A percentile compares a stretch with the other conserved stretches of the same genome.
phyloP scores from a whole-genome alignment of 2,329 filamentous ascomycete genomes.

The Amylocarpus encephaloides region DNA sequence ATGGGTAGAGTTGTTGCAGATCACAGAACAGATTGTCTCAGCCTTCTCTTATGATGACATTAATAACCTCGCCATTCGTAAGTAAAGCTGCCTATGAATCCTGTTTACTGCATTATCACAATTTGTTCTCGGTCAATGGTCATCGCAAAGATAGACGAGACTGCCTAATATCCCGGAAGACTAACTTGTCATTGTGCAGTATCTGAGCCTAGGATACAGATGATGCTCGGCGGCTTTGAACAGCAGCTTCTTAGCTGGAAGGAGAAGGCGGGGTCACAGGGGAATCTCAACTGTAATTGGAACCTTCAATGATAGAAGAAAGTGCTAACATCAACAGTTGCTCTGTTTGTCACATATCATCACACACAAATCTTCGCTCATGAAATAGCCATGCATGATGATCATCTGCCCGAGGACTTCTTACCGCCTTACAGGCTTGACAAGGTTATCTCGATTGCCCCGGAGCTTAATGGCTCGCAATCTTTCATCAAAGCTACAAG shows the following conservation, averaged over 20 bases:
- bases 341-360: constrained; percentile 36
- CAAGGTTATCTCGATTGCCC: constrained; percentile 21
- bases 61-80: constrained; percentile 33
- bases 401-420: constrained; percentile 46
- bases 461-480: constrained; percentile 27
- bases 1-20: constrained; percentile 36
- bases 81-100: background rate
- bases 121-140: background rate
- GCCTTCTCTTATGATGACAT: constrained; percentile 42
- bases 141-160: background rate
- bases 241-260: constrained; percentile 41
- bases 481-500: constrained; percentile 45
- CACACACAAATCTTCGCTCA: constrained; percentile 49
- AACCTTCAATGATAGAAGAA: background rate
- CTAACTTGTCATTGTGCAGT: constrained; percentile 20
- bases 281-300: constrained; percentile 13
- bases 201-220: constrained; percentile 45
- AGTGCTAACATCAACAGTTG: constrained; percentile 9
- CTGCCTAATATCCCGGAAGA: background rate
- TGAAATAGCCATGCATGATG: constrained; percentile 49
- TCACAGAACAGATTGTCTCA: constrained; percentile 47
- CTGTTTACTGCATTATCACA: background rate
- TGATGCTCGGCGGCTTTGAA: constrained; percentile 45
- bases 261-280: constrained; percentile 32
- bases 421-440: constrained; percentile 20